These are phyloP conservation scores for Brettanomyces bruxellensis DNA, from an alignment of 805 yeast species.

Conservation along the genomic window DNA sequence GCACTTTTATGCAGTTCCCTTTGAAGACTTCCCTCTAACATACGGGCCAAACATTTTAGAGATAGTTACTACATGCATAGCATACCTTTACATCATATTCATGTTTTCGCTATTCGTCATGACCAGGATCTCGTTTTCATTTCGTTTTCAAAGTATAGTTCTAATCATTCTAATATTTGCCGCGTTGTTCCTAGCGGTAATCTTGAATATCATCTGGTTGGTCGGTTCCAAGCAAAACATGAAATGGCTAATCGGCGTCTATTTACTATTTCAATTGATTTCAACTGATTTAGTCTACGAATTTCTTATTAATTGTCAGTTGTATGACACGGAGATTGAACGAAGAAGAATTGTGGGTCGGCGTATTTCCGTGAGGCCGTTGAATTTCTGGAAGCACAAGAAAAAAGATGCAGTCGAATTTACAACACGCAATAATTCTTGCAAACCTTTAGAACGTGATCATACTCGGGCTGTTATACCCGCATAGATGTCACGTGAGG, in stretches of 20 bases:
- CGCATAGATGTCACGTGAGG: too few species aligned
- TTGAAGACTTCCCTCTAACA: conserved; percentile 3
- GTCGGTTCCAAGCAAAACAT: conserved; percentile 28
- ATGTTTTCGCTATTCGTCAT: conserved; percentile 30
- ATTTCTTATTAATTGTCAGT: conserved; percentile 49
- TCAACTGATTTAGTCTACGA: conserved; percentile 54
- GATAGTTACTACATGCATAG: conserved; percentile 22
- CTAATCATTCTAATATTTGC: conserved; percentile 33
- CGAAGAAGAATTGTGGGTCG: conserved; percentile 55
- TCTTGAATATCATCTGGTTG: conserved; percentile 18
- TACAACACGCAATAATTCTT: too few species aligned
- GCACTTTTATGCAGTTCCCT: neutral
- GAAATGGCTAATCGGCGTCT: conserved; percentile 40
- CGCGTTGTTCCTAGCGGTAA: conserved; percentile 29
- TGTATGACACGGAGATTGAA: conserved; percentile 41
- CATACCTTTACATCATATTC: conserved; percentile 23
- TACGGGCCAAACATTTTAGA: conserved; percentile 24
- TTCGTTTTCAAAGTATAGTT: conserved; percentile 36
- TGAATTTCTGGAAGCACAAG: too few species aligned
- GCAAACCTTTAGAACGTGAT: too few species aligned
- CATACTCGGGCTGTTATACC: too few species aligned
- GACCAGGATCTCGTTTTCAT: conserved; percentile 34
- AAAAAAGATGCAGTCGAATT: too few species aligned
- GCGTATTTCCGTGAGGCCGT: neutral
- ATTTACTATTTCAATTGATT: conserved; percentile 39